Evolutionary conservation across 768 basidiomycete genomes (phyloP).

Genomic region (Leucosporidium scottii): DNA sequence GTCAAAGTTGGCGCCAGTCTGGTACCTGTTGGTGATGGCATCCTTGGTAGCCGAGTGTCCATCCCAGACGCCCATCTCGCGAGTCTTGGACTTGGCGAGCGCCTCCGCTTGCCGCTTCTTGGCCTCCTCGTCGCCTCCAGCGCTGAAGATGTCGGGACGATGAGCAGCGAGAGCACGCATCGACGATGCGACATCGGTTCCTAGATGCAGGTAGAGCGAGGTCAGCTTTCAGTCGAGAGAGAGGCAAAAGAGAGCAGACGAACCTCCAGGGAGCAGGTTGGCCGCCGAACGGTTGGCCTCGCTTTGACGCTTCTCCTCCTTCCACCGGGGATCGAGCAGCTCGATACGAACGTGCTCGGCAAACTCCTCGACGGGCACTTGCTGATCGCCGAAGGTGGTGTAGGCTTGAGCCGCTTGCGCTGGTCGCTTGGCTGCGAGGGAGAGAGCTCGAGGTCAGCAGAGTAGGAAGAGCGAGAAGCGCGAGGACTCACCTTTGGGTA

Average conservation of each 20-base stretch:
- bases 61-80: constrained; percentile 97
- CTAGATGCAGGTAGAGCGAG: constrained; percentile 43
- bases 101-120: constrained; percentile 73
- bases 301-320: constrained; percentile 80
- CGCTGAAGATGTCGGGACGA: constrained; percentile 97
- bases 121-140: constrained; percentile 68
- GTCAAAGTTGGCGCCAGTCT: constrained; percentile 86
- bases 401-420: constrained; percentile 48
- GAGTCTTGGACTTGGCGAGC: constrained; percentile 73
- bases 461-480: neutral
- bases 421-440: constrained; percentile 41
- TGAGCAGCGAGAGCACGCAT: constrained; percentile 86
- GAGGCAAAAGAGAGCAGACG: constrained; percentile 2
- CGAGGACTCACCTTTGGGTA: constrained; percentile 68
- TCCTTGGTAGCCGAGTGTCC: constrained; percentile 94
- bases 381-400: constrained; percentile 79
- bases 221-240: neutral
- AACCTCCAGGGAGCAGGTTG: constrained; percentile 43
- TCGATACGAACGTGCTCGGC: constrained; percentile 99
- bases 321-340: constrained; percentile 94
- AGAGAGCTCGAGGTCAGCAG: no score
- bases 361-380: constrained; percentile 89
- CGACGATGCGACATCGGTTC: constrained; percentile 88
- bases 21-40: constrained; percentile 83
- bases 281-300: constrained; percentile 74